phyloP scores from a whole-genome alignment of 2,329 filamentous ascomycete genomes.

The Apiospora marii region DNA sequence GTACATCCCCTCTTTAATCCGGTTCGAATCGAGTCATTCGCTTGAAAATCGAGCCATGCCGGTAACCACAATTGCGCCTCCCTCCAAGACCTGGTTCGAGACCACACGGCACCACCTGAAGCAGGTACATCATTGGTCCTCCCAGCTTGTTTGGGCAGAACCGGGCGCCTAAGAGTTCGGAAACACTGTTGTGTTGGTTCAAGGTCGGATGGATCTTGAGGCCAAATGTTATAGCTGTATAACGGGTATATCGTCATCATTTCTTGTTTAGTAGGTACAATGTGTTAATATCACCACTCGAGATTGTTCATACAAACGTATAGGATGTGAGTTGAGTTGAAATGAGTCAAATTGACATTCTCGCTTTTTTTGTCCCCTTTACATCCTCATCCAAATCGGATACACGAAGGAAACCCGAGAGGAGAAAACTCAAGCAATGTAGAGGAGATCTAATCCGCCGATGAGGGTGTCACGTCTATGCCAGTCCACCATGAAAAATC shows the following conservation, averaged over 20 bases:
- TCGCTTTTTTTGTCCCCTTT: constrained; percentile 25
- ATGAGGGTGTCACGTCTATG: constrained; percentile 43
- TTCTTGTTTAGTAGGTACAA: neutral
- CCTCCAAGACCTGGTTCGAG: constrained; percentile 18
- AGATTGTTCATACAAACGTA: neutral
- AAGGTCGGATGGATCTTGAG: neutral
- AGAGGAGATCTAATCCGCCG: constrained; percentile 40
- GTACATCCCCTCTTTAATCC: constrained; percentile 14
- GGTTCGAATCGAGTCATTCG: constrained; percentile 14
- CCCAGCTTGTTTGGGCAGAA: neutral
- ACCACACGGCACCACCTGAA: neutral
- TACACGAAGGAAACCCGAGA: constrained; percentile 19
- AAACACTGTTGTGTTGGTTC: neutral
- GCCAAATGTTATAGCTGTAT: neutral
- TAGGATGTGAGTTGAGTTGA: constrained; percentile 5
- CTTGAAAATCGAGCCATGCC: constrained; percentile 17
- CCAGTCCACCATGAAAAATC: constrained; percentile 30
- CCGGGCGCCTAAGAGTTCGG: neutral
- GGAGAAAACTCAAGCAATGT: constrained; percentile 30
- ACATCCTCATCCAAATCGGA: constrained; percentile 18
- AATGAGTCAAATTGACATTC: constrained; percentile 27
- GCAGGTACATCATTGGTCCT: neutral
- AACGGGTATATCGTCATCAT: neutral
- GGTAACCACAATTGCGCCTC: constrained; percentile 18
- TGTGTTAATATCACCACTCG: neutral